Evolutionary conservation across 78 protist species (phyloP), one percentile per base, ranked within the genome.

Genomic region (Chrysochromulina parva): DNA sequence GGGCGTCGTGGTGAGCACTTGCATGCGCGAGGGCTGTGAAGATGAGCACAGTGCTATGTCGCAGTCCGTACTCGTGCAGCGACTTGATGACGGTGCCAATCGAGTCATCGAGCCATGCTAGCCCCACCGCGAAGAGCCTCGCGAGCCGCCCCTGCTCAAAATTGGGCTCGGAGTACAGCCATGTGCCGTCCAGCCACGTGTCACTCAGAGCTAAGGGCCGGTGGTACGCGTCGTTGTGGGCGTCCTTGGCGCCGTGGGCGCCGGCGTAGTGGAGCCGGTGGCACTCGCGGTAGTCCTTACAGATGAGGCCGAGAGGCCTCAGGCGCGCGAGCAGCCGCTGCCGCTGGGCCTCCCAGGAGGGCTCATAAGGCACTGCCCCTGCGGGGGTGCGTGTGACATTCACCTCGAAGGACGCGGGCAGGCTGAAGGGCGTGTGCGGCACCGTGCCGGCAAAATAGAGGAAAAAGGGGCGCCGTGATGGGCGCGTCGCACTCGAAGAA

Each of bases 391-490:
- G 52, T 16, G 80, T 38, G 14, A 71, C 55, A 16, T 71, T 38
- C 13, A 38, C 80, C 53, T 5, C 13, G n/a, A 71, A 52, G 13
- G 80, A 26, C 47, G 47, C 52, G 19, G 80, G 80, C 55, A 71
- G 38, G 14, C 16, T 6, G 80, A 71, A 71, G 55, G 80, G 80
- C 80, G 47, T 7, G 80, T 71, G 80, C 55, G 80, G 80, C 80
- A 71, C 80, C 52, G 80, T 71, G 26, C 53, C 53, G 52, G 80
- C 80, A 38, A 71, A 71, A 52, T 71, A 71, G 80, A 71, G n/a
- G 52, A 71, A 71, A 7, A 26, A 71, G 26, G 80, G 80, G 52
- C 24, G 9, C 28, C 24, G 9, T 38, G 38, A 38, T 38, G 38
- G 38, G 38, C 38, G 38, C 38, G 38, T 38, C 38, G 38, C 38